Evolutionary conservation across 140 eudicot species (phyloP).

Genomic region (Bidens hawaiensis): DNA sequence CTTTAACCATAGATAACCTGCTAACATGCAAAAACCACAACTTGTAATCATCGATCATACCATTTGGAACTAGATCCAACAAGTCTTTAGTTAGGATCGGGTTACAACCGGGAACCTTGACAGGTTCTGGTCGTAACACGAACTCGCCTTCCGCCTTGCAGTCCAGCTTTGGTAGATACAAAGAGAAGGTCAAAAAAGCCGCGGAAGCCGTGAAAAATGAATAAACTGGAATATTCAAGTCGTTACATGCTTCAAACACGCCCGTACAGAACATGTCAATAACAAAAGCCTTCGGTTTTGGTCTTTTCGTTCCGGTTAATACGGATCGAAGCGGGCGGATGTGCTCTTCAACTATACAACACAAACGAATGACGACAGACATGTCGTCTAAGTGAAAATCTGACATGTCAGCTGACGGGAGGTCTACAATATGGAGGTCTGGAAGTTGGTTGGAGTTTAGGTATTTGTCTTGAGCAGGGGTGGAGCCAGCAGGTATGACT

Average conservation of each 20-base stretch:
- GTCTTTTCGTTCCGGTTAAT: constrained; percentile 10
- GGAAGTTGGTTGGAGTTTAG: constrained; percentile 27
- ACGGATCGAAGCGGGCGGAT: constrained; percentile 21
- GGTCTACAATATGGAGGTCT: constrained; percentile 14
- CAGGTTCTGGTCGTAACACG: constrained; percentile 28
- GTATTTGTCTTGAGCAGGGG: constrained; percentile 30
- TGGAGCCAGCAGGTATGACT: constrained; percentile 34
- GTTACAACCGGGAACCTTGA: constrained; percentile 43
- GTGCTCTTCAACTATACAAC: constrained; percentile 27
- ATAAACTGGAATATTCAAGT: constrained; percentile 36
- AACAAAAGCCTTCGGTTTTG: constrained; percentile 26
- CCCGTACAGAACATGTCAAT: constrained; percentile 42
- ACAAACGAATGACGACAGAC: constrained; percentile 10
- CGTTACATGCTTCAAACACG: constrained; percentile 26
- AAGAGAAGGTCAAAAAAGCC: constrained; percentile 18
- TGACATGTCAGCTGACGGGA: not conserved
- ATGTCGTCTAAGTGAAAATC: not conserved
- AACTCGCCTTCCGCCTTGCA: constrained; percentile 33
- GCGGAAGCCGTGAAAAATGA: constrained; percentile 37
- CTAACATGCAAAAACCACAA: constrained; percentile 29
- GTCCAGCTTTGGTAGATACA: constrained; percentile 39
- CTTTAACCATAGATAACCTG: constrained; percentile 18
- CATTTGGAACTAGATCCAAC: constrained; percentile 16
- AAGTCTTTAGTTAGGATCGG: constrained; percentile 21
- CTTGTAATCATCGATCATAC: constrained; percentile 31